Evolutionary conservation across 1,139 yeast genomes (phyloP).

Genomic region (Pichia sp.): DNA sequence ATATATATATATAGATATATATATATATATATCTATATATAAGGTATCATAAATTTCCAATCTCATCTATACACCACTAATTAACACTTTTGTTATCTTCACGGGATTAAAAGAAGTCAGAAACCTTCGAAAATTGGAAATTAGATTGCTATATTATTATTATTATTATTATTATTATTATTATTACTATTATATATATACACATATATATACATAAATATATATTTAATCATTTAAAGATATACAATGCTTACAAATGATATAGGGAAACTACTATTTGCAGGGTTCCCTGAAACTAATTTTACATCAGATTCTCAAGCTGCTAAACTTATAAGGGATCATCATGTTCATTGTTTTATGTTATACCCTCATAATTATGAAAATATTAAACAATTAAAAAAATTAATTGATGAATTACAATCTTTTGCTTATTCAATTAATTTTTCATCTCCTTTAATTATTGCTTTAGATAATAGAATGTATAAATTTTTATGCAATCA

Average conservation of each 20-base stretch:
- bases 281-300: constrained; percentile 55
- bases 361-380: constrained; percentile 48
- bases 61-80: too few relatives aligned
- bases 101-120: too few relatives aligned
- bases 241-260: constrained; percentile 8
- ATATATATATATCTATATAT: too few relatives aligned
- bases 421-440: constrained; percentile 47
- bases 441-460: constrained; percentile 46
- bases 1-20: too few relatives aligned
- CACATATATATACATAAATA: too few relatives aligned
- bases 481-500: constrained; percentile 34
- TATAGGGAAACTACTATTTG: constrained; percentile 43
- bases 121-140: too few relatives aligned
- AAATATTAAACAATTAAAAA: constrained; percentile 45
- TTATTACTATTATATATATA: too few relatives aligned
- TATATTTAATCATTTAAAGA: too few relatives aligned
- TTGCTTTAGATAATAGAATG: constrained; percentile 41
- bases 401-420: constrained; percentile 49
- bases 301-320: constrained; percentile 47
- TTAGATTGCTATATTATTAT: too few relatives aligned
- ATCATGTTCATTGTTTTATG: constrained; percentile 53
- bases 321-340: constrained; percentile 46
- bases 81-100: too few relatives aligned
- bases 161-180: too few relatives aligned
- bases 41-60: too few relatives aligned